phyloP scores from a whole-genome alignment of 2,329 filamentous ascomycete species.

The Magnaporthiopsis incrustans region DNA sequence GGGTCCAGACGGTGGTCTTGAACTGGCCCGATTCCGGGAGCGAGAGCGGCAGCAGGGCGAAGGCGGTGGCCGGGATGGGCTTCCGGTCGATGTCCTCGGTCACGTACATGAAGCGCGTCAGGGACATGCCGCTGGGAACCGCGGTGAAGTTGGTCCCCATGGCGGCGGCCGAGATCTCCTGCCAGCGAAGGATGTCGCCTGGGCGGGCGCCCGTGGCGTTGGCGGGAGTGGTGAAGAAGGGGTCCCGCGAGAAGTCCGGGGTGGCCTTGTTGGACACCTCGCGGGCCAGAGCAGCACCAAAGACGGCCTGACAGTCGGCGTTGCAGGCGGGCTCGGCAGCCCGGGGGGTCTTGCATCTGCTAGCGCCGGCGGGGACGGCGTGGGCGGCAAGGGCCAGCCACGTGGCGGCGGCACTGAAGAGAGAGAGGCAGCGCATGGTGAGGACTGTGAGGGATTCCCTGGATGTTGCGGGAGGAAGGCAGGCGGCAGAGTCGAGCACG shows the following conservation, averaged over 20 bases:
- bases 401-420: background rate
- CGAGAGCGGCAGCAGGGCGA: conserved; percentile 10
- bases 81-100: conserved; percentile 14
- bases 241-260: background rate
- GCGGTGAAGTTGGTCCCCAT: conserved; percentile 11
- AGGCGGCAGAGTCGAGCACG: background rate
- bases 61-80: conserved; percentile 12
- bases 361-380: no score
- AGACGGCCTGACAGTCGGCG: background rate
- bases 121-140: conserved; percentile 11
- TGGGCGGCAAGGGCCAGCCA: background rate
- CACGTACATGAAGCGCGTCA: conserved; percentile 13
- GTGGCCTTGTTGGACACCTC: conserved; percentile 3
- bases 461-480: background rate
- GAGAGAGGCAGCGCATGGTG: background rate
- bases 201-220: conserved; percentile 1
- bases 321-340: background rate
- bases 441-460: background rate
- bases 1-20: conserved; percentile 17
- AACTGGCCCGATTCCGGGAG: conserved; percentile 3
- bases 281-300: background rate
- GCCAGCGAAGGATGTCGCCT: conserved; percentile 14
- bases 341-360: no score
- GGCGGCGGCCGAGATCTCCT: conserved; percentile 9
- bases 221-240: background rate